phyloP scores from a whole-genome alignment of 2,329 filamentous ascomycete species.

The Corynespora cassiicola region DNA sequence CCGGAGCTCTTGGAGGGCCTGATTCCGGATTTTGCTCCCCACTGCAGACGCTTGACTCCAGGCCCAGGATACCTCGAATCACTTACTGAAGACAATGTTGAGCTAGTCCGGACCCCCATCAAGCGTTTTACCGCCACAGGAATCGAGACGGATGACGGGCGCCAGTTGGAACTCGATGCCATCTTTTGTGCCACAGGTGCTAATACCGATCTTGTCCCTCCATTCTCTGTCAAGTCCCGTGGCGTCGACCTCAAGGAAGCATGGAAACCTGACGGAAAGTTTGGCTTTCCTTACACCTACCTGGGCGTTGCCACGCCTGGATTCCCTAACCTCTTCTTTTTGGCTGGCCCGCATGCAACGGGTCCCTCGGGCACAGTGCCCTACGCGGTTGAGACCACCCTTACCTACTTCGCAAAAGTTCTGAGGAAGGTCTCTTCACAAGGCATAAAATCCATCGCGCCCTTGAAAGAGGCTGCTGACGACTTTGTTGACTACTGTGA shows the following conservation, averaged over 20 bases:
- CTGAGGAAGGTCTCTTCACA: slow-evolving; percentile 71
- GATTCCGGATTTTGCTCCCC: slow-evolving; percentile 46
- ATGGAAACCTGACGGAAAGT: slow-evolving; percentile 63
- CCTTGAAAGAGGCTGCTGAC: slow-evolving; percentile 65
- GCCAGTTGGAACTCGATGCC: slow-evolving; percentile 47
- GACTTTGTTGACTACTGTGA: slow-evolving; percentile 68
- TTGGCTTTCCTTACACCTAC: slow-evolving; percentile 72
- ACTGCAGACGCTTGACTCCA: slow-evolving; percentile 43
- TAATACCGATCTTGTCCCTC: slow-evolving; percentile 58
- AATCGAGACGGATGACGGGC: slow-evolving; percentile 48
- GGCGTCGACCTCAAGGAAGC: slow-evolving; percentile 61
- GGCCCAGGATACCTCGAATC: slow-evolving; percentile 48
- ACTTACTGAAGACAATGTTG: slow-evolving; percentile 49
- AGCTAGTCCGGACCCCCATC: slow-evolving; percentile 49
- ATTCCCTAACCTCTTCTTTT: slow-evolving; percentile 72
- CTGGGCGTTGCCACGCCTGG: slow-evolving; percentile 68
- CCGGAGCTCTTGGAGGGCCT: slow-evolving; percentile 50
- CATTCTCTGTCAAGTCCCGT: slow-evolving; percentile 65
- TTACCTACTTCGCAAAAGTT: slow-evolving; percentile 70
- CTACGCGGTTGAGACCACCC: slow-evolving; percentile 69
- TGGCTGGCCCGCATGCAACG: slow-evolving; percentile 58
- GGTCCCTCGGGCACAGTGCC: slow-evolving; percentile 68
- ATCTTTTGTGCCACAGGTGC: slow-evolving; percentile 71
- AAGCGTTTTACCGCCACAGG: slow-evolving; percentile 45
- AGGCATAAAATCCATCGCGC: slow-evolving; percentile 68